Evolutionary conservation across 192 early-diverging fungal genomes (phyloP).

Genomic region (Entomortierella lignicola): DNA sequence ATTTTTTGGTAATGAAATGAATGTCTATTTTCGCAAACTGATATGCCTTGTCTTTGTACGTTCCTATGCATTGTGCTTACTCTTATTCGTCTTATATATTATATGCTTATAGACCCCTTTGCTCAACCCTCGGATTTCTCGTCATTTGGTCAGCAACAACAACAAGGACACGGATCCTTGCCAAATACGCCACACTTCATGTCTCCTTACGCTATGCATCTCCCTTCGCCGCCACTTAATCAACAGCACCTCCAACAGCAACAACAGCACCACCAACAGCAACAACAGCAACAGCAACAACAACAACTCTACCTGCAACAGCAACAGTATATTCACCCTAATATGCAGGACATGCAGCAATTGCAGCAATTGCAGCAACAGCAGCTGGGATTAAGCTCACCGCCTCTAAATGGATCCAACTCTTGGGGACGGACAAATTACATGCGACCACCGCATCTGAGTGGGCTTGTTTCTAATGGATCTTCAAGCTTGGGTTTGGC

Average conservation of each 20-base stretch:
- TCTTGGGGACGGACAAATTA: slow-evolving; percentile 8
- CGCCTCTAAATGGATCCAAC: slow-evolving; percentile 9
- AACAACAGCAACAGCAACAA: slow-evolving; percentile 8
- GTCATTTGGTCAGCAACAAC: slow-evolving; percentile 30
- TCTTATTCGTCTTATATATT: not conserved
- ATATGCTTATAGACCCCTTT: slow-evolving; percentile 32
- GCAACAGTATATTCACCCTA: slow-evolving; percentile 14
- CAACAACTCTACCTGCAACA: slow-evolving; percentile 17
- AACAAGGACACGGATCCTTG: slow-evolving; percentile 35
- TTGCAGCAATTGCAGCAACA: slow-evolving; percentile 18
- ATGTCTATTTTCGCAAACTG: no score
- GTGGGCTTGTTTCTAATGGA: not conserved
- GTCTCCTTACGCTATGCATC: slow-evolving; percentile 37
- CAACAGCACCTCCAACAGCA: slow-evolving; percentile 20
- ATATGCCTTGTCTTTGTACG: no score
- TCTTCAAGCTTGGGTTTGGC: slow-evolving; percentile 2
- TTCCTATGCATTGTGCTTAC: no score
- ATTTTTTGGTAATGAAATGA: slow-evolving; percentile 40
- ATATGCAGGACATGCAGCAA: slow-evolving; percentile 13
- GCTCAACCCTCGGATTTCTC: slow-evolving; percentile 27
- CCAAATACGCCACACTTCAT: slow-evolving; percentile 27
- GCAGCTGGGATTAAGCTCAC: slow-evolving; percentile 10
- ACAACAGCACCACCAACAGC: slow-evolving; percentile 8
- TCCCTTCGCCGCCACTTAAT: slow-evolving; percentile 22
- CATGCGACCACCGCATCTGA: slow-evolving; percentile 18